Conservation (phyloP, 2,329 filamentous ascomycete genomes). For the Chaetomium strumarium region DNA sequence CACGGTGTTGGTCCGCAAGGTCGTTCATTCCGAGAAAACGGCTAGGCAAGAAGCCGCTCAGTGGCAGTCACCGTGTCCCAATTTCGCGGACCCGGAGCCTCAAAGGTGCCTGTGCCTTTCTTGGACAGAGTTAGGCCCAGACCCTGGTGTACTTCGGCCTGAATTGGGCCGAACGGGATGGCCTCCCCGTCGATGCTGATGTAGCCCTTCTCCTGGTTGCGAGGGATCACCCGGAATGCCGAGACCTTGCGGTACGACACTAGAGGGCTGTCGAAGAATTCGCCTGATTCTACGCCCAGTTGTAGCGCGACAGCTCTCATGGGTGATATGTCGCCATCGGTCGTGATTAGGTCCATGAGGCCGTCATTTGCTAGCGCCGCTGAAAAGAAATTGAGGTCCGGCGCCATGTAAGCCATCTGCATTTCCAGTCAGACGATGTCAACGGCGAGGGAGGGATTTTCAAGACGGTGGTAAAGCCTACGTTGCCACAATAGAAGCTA, state of each 20-base stretch:
- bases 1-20: background rate
- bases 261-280: conserved; percentile 72
- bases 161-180: conserved; percentile 81
- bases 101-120: conserved; percentile 63
- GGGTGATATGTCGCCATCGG: conserved; percentile 68
- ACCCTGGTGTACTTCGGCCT: conserved; percentile 79
- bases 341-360: conserved; percentile 74
- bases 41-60: conserved; percentile 27
- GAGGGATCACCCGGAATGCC: conserved; percentile 81
- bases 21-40: background rate
- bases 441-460: background rate
- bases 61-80: conserved; percentile 38
- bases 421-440: background rate
- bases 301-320: conserved; percentile 63
- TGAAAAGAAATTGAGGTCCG: conserved; percentile 81
- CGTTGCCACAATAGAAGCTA: conserved; percentile 91
- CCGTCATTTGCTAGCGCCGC: conserved; percentile 79
- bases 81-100: conserved; percentile 50
- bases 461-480: conserved; percentile 34
- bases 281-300: conserved; percentile 62
- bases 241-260: conserved; percentile 78
- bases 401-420: conserved; percentile 84
- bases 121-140: conserved; percentile 82
- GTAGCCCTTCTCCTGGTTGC: conserved; percentile 58
- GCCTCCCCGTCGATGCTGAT: conserved; percentile 93